Evolutionary conservation across 768 basidiomycete species (phyloP), one percentile per base, ranked within the genome.

Genomic region (Plicaturopsis crispa): DNA sequence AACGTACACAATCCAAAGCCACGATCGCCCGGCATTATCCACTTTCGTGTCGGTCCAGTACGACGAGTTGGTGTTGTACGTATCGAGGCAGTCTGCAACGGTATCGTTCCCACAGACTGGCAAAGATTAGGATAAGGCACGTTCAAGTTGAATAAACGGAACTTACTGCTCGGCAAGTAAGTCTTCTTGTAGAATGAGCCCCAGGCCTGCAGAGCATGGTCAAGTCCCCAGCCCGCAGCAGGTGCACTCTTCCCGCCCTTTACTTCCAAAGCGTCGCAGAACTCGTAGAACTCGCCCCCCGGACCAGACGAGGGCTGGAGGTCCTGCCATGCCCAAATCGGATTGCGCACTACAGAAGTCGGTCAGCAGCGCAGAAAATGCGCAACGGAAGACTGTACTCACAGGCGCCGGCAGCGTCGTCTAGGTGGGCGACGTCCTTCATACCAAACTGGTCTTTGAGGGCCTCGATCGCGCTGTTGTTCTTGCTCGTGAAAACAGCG

Each of bases 251-350:
- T 58, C 5, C 75, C 75, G 42, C 77, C 48, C 48, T 78, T 76
- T 14, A 80, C 74, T 53, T 84, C 79, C 1, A 84, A 59, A 0
- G 78, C 78, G 48, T 84, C 78, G 42, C 80, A 82, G 52, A 81
- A 84, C 13, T 66, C 42, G 60, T 65, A 76, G 58, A 84, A 84
- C 18, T 50, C 49, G 0, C 62, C 59, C 12, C 49, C 53, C 3
- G 69, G 59, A 4, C 76, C 78, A 2, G 58, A 55, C 12, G 64
- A 59, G 2, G 77, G 74, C 30, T 75, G 72, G 14, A 85, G 51
- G 6, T 48, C 46, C 48, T 85, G 84, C 84, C 84, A 87, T 36
- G 81, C 78, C 67, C 70, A 78, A 6, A 80, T 63, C 49, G 72
- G 70, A 47, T 75, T 70, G 39, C 60, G 70, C 38, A 78, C 24